These are phyloP conservation scores for Clarireedia homoeocarpa DNA, from an alignment of 2,329 filamentous ascomycete genomes.

Conservation along the genomic window DNA sequence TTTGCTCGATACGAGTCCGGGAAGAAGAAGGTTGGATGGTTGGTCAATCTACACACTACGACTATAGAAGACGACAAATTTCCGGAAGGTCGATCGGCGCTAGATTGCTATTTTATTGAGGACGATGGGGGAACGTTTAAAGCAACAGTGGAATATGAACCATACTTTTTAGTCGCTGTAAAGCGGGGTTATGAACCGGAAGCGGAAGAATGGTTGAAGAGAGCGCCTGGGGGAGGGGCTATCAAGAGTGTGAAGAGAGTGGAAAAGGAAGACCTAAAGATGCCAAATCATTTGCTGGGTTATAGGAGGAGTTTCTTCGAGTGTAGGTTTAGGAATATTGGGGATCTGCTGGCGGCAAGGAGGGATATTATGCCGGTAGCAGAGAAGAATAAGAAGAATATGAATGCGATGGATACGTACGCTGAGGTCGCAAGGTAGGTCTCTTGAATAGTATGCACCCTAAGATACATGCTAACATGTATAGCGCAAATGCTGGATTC, in stretches of 20 bases:
- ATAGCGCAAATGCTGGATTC: constrained; percentile 69
- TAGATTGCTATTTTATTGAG: constrained; percentile 96
- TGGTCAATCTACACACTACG: constrained; percentile 91
- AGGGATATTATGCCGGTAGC: constrained; percentile 82
- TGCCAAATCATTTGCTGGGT: constrained; percentile 93
- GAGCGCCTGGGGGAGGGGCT: constrained; percentile 68
- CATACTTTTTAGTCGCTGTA: constrained; percentile 89
- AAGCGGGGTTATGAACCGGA: constrained; percentile 84
- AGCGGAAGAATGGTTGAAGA: constrained; percentile 90
- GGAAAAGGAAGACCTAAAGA: constrained; percentile 86
- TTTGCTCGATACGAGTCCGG: constrained; percentile 88
- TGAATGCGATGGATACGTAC: constrained; percentile 97
- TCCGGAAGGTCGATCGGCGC: constrained; percentile 75
- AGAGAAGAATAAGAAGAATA: constrained; percentile 92
- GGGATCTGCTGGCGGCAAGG: constrained; percentile 75
- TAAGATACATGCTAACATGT: constrained; percentile 16
- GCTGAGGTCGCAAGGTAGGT: constrained; percentile 85
- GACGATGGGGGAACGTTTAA: constrained; percentile 84
- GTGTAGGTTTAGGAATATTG: constrained; percentile 79
- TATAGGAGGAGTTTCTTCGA: constrained; percentile 84
- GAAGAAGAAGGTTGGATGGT: constrained; percentile 76
- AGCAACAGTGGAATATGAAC: constrained; percentile 90
- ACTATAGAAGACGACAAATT: constrained; percentile 76
- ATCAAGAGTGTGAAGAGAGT: constrained; percentile 70
- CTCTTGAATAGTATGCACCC: background rate